Evolutionary conservation across 805 yeast genomes (phyloP), one percentile per base, ranked within the genome.

Genomic region (Komagataella pseudopastoris): DNA sequence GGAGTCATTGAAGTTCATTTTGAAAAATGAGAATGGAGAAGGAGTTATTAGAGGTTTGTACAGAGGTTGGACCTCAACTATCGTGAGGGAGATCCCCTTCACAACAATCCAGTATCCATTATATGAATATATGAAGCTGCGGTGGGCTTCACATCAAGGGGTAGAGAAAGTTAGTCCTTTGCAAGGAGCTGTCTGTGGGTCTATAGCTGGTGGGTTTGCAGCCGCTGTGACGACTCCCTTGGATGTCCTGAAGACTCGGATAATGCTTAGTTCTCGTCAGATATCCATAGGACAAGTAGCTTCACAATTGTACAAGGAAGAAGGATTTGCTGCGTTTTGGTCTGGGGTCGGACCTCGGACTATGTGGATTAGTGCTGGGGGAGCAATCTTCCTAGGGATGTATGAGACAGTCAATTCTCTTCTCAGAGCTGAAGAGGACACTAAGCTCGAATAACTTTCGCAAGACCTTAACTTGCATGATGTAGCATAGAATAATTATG

Each of bases 361-460:
- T 0, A 74, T 86, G 79, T 93, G 99, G 99, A 91, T 93, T 52
- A 83, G 95, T 68, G 93, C 95, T 4, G 99, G 99, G 18, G 99
- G 99, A 24, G 96, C 98, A 16, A 89, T 95, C 16, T 93, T 95
- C 70, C 71, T 93, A 52, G 99, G 99, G 4, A 87, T 88, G 51
- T 93, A 93, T 62, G 99, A 95, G 66, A 65, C 82, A 20, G 84
- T 80, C 8, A 74, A 71, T 55, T 61, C 72, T 7, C n/a, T 30
- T 7, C 39, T 30, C 39, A 30, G n/a, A 30, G 39, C n/a, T 30
- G 39, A 30, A 45, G 44, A 6, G 12, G 2, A 23, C 6, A 24
- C 17, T n/a, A 46, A 22, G 49, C 30, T 14, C 5, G 23, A 8
- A 49, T 16, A 17, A 16, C 18, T 48, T 2, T 16, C 8, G 22